A percentile compares a stretch with the other conserved stretches of the same genome.
These are phyloP conservation scores for Hirschioporus abietinus DNA, from an alignment of 768 basidiomycete species.

Conservation along the genomic window DNA sequence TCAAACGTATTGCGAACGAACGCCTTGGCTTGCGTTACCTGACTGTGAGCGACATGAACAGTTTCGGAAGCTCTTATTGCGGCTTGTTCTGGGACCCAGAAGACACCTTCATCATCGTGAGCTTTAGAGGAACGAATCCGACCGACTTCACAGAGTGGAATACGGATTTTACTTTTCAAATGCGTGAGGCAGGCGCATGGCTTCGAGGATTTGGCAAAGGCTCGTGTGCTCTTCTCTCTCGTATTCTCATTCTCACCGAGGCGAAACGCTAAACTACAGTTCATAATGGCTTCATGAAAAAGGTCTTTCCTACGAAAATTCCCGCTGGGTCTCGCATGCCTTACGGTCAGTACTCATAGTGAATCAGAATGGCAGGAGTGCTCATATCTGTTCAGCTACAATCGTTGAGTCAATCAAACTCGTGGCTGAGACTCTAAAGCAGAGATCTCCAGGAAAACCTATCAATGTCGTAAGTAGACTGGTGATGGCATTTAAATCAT, in stretches of 20 bases:
- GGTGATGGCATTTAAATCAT: neutral
- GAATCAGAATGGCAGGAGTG: too few relatives aligned
- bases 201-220: slow-evolving; percentile 17
- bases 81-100: slow-evolving; percentile 18
- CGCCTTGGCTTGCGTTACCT: slow-evolving; percentile 14
- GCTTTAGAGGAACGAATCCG: slow-evolving; percentile 18
- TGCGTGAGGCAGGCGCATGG: slow-evolving; percentile 16
- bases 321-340: slow-evolving; percentile 14
- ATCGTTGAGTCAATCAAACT: slow-evolving; percentile 15
- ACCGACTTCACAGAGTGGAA: slow-evolving; percentile 19
- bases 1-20: slow-evolving; percentile 9
- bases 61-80: slow-evolving; percentile 14
- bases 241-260: neutral
- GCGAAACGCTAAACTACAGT: slow-evolving; percentile 2
- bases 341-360: slow-evolving; percentile 9
- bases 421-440: slow-evolving; percentile 10
- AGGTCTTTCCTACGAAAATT: slow-evolving; percentile 15
- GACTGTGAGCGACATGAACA: slow-evolving; percentile 17
- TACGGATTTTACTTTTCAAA: slow-evolving; percentile 16
- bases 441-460: slow-evolving; percentile 13
- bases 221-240: neutral
- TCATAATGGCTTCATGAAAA: slow-evolving; percentile 17
- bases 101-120: slow-evolving; percentile 16
- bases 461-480: slow-evolving; percentile 13
- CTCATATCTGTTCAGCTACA: slow-evolving; percentile 7